Evolutionary conservation across 2,329 filamentous ascomycete genomes (phyloP).

Genomic region (Colletotrichum sidae): DNA sequence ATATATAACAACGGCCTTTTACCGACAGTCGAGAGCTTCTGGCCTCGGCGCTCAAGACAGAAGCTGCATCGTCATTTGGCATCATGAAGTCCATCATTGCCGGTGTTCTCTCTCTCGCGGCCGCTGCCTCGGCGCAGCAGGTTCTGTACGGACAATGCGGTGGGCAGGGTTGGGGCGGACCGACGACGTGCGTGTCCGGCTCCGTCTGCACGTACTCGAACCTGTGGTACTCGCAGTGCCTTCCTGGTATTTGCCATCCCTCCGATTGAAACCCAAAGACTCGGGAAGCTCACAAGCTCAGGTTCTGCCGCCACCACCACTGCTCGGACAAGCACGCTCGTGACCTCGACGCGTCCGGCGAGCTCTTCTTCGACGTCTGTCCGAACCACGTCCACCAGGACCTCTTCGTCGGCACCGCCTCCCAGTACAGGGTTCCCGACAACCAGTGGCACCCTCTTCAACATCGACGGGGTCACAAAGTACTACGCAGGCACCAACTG

Average conservation of each 20-base stretch:
- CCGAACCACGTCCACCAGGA: slow-evolving; percentile 32
- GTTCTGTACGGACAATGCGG: slow-evolving; percentile 53
- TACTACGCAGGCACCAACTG: slow-evolving; percentile 68
- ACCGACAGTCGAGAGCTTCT: slow-evolving; percentile 4
- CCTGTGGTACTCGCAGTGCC: slow-evolving; percentile 52
- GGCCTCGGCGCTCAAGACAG: neutral
- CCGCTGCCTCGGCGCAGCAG: slow-evolving; percentile 35
- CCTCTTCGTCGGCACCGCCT: slow-evolving; percentile 31
- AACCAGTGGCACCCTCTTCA: slow-evolving; percentile 49
- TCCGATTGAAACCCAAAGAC: too few species aligned
- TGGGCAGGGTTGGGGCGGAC: slow-evolving; percentile 53
- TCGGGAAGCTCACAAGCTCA: neutral
- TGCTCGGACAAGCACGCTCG: slow-evolving; percentile 21
- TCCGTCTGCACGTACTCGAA: slow-evolving; percentile 51
- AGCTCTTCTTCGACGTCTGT: slow-evolving; percentile 24
- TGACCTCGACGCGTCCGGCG: slow-evolving; percentile 27
- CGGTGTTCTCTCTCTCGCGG: slow-evolving; percentile 28
- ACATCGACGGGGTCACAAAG: slow-evolving; percentile 56
- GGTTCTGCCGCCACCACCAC: slow-evolving; percentile 32
- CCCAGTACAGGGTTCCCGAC: slow-evolving; percentile 39
- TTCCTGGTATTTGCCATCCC: slow-evolving; percentile 42
- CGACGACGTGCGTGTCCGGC: slow-evolving; percentile 56
- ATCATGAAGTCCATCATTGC: slow-evolving; percentile 33
- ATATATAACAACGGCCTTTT: slow-evolving; percentile 26
- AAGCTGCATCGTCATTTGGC: neutral